Evolutionary conservation across 352 stramenopile species (phyloP).

Genomic region (Phytopythium aichiense): DNA sequence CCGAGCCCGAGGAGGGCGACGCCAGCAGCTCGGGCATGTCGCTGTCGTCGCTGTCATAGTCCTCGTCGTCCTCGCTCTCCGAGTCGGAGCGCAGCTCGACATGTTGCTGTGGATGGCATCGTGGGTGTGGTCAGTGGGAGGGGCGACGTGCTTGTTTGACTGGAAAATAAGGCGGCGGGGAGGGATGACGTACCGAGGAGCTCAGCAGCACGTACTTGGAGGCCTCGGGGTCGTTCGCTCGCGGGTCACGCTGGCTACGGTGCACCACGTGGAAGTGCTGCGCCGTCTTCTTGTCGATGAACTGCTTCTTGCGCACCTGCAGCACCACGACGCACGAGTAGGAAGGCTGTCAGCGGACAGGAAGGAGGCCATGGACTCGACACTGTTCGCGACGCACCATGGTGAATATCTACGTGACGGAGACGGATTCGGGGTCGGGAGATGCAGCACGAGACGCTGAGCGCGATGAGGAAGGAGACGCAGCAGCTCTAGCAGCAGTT

Average conservation of each 20-base stretch:
- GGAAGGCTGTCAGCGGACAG: no score
- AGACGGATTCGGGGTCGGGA: no score
- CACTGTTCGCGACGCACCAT: no score
- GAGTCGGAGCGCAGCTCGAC: conserved; percentile 56
- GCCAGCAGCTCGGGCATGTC: conserved; percentile 53
- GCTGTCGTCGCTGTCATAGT: conserved; percentile 35
- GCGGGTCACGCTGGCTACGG: conserved; percentile 77
- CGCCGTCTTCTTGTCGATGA: conserved; percentile 85
- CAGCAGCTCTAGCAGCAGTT: no score
- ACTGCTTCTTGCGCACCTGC: conserved; percentile 72
- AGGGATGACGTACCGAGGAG: conserved; percentile 25
- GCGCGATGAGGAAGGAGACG: no score
- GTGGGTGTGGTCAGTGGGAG: not conserved
- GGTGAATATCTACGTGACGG: no score
- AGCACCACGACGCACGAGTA: not conserved
- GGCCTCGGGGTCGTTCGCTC: conserved; percentile 72
- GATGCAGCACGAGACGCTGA: no score
- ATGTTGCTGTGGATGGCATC: conserved; percentile 19
- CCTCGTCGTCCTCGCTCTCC: conserved; percentile 28
- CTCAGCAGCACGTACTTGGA: conserved; percentile 84
- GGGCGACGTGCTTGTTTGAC: not conserved
- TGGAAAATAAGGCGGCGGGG: not conserved
- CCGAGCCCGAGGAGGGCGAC: conserved; percentile 3
- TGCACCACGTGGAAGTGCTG: conserved; percentile 88
- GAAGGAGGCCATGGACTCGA: no score